Evolutionary conservation across 371 early-diverging fungal species (phyloP).

Genomic region (Funneliformis caledonium): DNA sequence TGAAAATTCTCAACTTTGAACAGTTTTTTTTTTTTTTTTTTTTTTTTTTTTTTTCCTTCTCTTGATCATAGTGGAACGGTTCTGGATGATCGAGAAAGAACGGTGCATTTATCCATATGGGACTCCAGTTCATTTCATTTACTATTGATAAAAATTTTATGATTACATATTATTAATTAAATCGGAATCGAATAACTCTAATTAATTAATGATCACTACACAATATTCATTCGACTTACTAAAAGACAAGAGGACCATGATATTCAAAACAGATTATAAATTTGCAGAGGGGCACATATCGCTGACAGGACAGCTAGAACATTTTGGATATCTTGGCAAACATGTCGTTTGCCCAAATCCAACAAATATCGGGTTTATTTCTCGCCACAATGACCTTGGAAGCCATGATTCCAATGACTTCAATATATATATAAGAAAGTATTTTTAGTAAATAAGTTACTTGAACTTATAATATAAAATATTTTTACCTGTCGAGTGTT

Average conservation of each 20-base stretch:
- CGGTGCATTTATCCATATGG: too few species aligned
- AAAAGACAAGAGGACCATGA: background rate
- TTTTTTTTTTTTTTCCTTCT: too few species aligned
- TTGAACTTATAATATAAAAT: slow-evolving; percentile 26
- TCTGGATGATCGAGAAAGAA: too few species aligned
- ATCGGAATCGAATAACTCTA: too few species aligned
- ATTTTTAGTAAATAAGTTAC: slow-evolving; percentile 1
- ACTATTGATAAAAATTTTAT: too few species aligned
- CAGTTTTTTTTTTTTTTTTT: too few species aligned
- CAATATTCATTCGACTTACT: background rate
- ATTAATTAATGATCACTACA: background rate
- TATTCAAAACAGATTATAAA: background rate
- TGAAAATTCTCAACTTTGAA: too few species aligned
- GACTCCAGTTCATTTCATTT: too few species aligned
- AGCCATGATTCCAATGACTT: slow-evolving; percentile 84
- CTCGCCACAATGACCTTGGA: slow-evolving; percentile 85
- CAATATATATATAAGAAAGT: background rate
- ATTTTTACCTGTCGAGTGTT: slow-evolving; percentile 71
- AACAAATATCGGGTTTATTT: slow-evolving; percentile 91
- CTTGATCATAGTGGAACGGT: too few species aligned
- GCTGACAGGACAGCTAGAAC: slow-evolving; percentile 82
- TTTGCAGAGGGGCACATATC: slow-evolving; percentile 21
- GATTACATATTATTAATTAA: too few species aligned
- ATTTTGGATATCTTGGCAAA: slow-evolving; percentile 77
- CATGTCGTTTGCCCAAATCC: slow-evolving; percentile 97